Conservation (phyloP, 2,329 filamentous ascomycete species). For the Tolypocladium tropicale region DNA sequence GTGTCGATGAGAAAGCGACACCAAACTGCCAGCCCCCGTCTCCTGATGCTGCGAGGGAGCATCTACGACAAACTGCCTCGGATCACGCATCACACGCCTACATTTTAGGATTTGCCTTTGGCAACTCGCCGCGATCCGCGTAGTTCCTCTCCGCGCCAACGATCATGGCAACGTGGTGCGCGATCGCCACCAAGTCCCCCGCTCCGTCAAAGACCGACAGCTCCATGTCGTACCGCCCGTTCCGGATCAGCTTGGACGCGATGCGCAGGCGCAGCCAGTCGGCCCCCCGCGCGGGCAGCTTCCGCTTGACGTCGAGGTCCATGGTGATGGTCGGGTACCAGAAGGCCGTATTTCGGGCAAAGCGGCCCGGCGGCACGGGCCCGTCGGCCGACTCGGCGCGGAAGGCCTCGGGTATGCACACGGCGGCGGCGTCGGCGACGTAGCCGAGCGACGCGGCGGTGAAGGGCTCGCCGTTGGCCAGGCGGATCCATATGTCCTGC, state of each 20-base stretch:
- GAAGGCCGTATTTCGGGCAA: constrained; percentile 26
- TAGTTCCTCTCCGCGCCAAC: constrained; percentile 14
- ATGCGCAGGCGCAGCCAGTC: constrained; percentile 63
- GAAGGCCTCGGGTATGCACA: constrained; percentile 50
- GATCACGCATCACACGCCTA: neutral
- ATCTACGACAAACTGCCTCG: no score
- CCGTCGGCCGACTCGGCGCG: constrained; percentile 17
- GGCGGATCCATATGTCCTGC: constrained; percentile 46
- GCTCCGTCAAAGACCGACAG: constrained; percentile 49
- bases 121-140: neutral
- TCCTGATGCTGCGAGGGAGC: no score
- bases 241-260: constrained; percentile 54
- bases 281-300: constrained; percentile 54
- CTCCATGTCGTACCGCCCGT: constrained; percentile 68
- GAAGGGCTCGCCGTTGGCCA: constrained; percentile 49
- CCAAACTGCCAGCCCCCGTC: no score
- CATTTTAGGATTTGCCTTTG: neutral
- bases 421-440: constrained; percentile 54
- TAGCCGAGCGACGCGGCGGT: constrained; percentile 55
- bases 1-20: no score
- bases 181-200: constrained; percentile 19
- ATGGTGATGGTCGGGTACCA: constrained; percentile 72
- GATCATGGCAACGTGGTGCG: constrained; percentile 19
- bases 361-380: constrained; percentile 7
- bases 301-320: constrained; percentile 69